phyloP scores from a whole-genome alignment of 2,329 filamentous ascomycete species.

The Exophiala sp. region DNA sequence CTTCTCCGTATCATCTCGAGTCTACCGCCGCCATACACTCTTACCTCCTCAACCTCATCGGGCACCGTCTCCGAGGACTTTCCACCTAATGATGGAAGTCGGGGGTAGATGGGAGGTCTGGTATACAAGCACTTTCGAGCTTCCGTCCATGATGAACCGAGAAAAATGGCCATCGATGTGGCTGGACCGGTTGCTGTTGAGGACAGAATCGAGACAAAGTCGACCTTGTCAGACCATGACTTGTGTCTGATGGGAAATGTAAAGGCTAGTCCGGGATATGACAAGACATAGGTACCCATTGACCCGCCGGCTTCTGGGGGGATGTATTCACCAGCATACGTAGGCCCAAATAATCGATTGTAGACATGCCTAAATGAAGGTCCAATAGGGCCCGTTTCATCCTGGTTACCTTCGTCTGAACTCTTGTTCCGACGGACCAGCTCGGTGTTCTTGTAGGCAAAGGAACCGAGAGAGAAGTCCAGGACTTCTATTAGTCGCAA shows the following conservation, averaged over 20 bases:
- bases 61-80: slow-evolving; percentile 74
- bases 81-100: slow-evolving; percentile 61
- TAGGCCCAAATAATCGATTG: slow-evolving; percentile 84
- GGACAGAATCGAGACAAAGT: slow-evolving; percentile 81
- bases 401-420: slow-evolving; percentile 39
- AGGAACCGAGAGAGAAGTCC: slow-evolving; percentile 78
- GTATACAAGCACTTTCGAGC: slow-evolving; percentile 72
- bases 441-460: slow-evolving; percentile 76
- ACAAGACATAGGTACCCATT: slow-evolving; percentile 76
- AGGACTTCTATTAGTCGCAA: slow-evolving; percentile 83
- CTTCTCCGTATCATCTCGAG: slow-evolving; percentile 72
- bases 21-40: slow-evolving; percentile 69
- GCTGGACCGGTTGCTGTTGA: slow-evolving; percentile 70
- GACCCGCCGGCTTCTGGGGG: slow-evolving; percentile 52
- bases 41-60: slow-evolving; percentile 78
- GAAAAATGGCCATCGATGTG: slow-evolving; percentile 83
- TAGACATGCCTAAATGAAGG: slow-evolving; percentile 87
- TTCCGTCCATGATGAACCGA: slow-evolving; percentile 83
- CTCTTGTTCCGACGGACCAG: slow-evolving; percentile 56
- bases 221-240: slow-evolving; percentile 65
- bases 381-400: slow-evolving; percentile 44
- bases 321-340: slow-evolving; percentile 89
- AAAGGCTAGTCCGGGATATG: slow-evolving; percentile 90
- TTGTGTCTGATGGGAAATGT: slow-evolving; percentile 73
- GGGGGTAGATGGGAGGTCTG: slow-evolving; percentile 64